These are phyloP conservation scores for Xylariaceae sp. DNA, from an alignment of 2,329 filamentous ascomycete species.

Conservation along the genomic window DNA sequence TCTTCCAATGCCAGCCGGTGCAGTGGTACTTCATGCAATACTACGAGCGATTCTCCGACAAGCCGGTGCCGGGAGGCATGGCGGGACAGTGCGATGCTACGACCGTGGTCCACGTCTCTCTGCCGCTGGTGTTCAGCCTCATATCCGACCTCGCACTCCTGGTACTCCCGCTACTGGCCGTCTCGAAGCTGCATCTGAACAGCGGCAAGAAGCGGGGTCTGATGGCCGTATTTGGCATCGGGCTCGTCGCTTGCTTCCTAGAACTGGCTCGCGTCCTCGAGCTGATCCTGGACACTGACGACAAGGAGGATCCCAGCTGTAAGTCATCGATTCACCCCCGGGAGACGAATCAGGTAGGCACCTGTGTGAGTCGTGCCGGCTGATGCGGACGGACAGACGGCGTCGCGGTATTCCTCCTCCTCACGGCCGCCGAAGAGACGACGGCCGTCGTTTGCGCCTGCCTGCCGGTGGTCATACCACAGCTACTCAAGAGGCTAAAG, in stretches of 20 bases:
- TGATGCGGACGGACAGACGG: constrained; percentile 11
- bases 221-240: constrained; percentile 22
- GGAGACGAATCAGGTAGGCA: too few species aligned
- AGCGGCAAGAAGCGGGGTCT: constrained; percentile 19
- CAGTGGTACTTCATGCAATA: constrained; percentile 22
- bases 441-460: constrained; percentile 22
- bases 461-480: constrained; percentile 17
- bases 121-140: constrained; percentile 20
- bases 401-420: constrained; percentile 19
- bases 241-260: constrained; percentile 17
- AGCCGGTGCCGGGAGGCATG: constrained; percentile 11
- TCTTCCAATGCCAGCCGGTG: constrained; percentile 21
- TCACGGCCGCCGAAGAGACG: constrained; percentile 22
- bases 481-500: constrained; percentile 10
- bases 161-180: constrained; percentile 17
- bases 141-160: constrained; percentile 19
- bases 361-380: too few species aligned
- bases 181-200: constrained; percentile 17
- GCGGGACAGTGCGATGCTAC: constrained; percentile 20
- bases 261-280: constrained; percentile 18
- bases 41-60: constrained; percentile 10
- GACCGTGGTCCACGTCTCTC: constrained; percentile 16
- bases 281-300: constrained; percentile 20
- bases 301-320: constrained; percentile 22
- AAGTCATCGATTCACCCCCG: constrained; percentile 4